Evolutionary conservation across 1,284 basidiomycete species (phyloP).

Genomic region (Ustilago curta): DNA sequence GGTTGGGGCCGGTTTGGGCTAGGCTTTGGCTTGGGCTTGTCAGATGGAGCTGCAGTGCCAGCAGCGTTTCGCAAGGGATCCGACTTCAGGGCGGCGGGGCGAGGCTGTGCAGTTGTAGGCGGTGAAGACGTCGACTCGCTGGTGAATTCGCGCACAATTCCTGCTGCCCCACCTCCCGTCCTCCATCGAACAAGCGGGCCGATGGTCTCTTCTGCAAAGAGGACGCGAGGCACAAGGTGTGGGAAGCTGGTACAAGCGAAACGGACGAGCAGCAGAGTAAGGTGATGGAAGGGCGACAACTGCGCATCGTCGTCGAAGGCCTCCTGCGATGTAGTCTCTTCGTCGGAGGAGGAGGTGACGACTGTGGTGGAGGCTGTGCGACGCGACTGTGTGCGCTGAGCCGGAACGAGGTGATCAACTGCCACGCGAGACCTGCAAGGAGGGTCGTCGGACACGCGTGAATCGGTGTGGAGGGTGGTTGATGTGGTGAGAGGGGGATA

Average conservation of each 20-base stretch:
- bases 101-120: neutral
- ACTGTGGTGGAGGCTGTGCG: conserved; percentile 13
- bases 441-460: neutral
- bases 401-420: neutral
- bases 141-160: conserved; percentile 54
- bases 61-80: conserved; percentile 6
- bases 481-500: conserved; percentile 13
- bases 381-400: neutral
- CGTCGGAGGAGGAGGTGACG: conserved; percentile 19
- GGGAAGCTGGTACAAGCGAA: conserved; percentile 65
- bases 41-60: conserved; percentile 3
- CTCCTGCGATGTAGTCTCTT: conserved; percentile 23
- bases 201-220: conserved; percentile 67
- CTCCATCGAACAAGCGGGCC: conserved; percentile 66
- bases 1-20: neutral
- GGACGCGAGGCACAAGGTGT: conserved; percentile 62
- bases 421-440: neutral
- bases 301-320: conserved; percentile 28
- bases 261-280: conserved; percentile 58
- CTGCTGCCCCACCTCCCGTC: conserved; percentile 61
- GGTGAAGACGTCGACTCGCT: conserved; percentile 11
- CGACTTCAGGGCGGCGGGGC: neutral
- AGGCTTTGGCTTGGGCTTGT: conserved; percentile 7
- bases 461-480: conserved; percentile 1
- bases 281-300: conserved; percentile 63